These are phyloP conservation scores for Xylaria grammica DNA, from an alignment of 495 filamentous ascomycete genomes.

Conservation along the genomic window DNA sequence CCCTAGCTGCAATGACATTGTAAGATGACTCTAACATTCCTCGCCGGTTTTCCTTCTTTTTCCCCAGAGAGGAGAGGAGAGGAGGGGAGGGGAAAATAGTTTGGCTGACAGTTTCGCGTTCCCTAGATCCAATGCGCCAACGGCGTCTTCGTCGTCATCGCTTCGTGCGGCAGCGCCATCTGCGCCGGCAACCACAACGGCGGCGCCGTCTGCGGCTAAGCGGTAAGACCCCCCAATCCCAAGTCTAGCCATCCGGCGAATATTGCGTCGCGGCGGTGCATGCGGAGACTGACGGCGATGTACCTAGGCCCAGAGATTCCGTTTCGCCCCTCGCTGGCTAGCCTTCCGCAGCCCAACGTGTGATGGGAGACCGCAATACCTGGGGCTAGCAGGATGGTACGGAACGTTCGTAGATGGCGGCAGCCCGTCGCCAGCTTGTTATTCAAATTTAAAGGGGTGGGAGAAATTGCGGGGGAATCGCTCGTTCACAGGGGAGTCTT, in stretches of 20 bases:
- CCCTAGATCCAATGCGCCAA: constrained; percentile 20
- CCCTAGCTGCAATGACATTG: constrained; percentile 10
- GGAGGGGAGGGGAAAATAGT: not conserved
- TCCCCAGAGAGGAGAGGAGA: not conserved
- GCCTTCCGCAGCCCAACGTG: too few relatives aligned
- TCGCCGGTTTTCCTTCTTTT: not conserved
- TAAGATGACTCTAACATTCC: not conserved
- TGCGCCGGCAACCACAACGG: constrained; percentile 18
- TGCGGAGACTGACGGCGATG: not conserved
- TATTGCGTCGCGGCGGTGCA: not conserved
- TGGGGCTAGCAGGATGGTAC: too few relatives aligned
- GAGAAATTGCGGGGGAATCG: too few relatives aligned
- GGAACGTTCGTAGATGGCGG: too few relatives aligned
- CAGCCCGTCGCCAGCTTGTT: too few relatives aligned
- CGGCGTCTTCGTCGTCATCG: constrained; percentile 15
- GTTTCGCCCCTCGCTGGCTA: too few relatives aligned
- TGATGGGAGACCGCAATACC: too few relatives aligned
- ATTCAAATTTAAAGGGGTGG: too few relatives aligned
- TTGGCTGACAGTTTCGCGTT: not conserved
- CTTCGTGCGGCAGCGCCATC: constrained; percentile 12
- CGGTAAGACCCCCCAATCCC: not conserved
- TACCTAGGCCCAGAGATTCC: too few relatives aligned
- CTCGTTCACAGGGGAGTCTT: too few relatives aligned
- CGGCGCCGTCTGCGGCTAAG: constrained; percentile 19
- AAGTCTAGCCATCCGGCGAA: too few relatives aligned